A percentile compares a stretch with the other conserved stretches of the same genome.
phyloP scores from a whole-genome alignment of 2,329 filamentous ascomycete genomes.

The Aspergillus bombycis region DNA sequence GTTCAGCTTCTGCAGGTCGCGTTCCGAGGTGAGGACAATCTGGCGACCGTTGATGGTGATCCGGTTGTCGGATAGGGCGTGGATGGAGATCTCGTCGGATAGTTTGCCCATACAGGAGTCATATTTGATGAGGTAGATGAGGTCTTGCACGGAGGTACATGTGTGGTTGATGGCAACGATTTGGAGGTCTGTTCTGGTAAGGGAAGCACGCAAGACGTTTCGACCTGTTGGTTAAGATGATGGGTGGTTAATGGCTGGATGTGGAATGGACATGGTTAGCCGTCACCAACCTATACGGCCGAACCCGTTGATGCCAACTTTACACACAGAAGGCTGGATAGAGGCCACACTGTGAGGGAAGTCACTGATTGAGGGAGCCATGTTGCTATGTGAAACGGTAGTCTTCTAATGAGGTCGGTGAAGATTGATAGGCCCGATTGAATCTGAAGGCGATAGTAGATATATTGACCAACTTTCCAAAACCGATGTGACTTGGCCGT shows the following conservation, averaged over 20 bases:
- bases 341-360: constrained; percentile 18
- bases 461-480: neutral
- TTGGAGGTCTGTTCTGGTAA: constrained; percentile 28
- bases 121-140: constrained; percentile 34
- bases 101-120: constrained; percentile 72
- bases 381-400: neutral
- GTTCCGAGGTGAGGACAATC: neutral
- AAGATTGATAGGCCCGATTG: neutral
- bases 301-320: constrained; percentile 96
- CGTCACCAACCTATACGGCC: constrained; percentile 71
- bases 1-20: constrained; percentile 28
- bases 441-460: neutral
- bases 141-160: constrained; percentile 31
- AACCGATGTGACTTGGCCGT: too few relatives aligned
- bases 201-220: neutral
- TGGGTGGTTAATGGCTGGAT: neutral
- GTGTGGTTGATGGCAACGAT: constrained; percentile 36
- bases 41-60: constrained; percentile 48
- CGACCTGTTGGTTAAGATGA: neutral
- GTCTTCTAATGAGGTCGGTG: neutral
- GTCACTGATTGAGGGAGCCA: neutral
- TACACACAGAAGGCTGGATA: constrained; percentile 37
- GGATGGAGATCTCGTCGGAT: constrained; percentile 91
- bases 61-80: constrained; percentile 85
- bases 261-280: neutral